Evolutionary conservation across 192 early-diverging fungal genomes (phyloP).

Genomic region (Coemansia asiatica): DNA sequence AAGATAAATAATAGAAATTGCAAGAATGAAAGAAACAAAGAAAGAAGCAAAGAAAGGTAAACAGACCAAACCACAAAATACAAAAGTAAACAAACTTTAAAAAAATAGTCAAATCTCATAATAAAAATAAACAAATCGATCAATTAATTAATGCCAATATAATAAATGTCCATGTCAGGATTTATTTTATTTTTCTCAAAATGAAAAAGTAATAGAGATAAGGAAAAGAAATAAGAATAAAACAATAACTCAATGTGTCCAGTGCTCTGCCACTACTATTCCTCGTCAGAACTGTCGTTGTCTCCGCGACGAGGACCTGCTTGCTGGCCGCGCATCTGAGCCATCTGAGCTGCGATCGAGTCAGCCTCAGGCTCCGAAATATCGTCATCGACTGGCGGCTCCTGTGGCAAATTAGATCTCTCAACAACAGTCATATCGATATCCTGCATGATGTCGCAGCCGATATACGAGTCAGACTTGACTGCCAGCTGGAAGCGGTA

Average conservation of each 20-base stretch:
- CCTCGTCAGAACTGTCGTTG: conserved; percentile 58
- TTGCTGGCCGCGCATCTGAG: conserved; percentile 77
- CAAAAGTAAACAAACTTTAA: not conserved
- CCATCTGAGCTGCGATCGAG: conserved; percentile 94
- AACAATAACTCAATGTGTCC: not conserved
- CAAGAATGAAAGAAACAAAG: not conserved
- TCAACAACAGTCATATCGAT: conserved; percentile 75
- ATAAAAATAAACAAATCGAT: not conserved
- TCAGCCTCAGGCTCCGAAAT: conserved; percentile 97
- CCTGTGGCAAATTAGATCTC: conserved; percentile 70
- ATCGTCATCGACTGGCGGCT: conserved; percentile 75
- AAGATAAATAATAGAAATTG: not conserved
- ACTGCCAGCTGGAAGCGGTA: conserved; percentile 81
- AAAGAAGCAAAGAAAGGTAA: not conserved
- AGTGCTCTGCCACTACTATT: conserved; percentile 28
- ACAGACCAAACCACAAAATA: too few relatives aligned
- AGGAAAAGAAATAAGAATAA: conserved; percentile 6
- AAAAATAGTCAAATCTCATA: not conserved
- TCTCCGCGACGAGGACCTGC: conserved; percentile 36
- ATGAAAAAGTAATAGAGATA: not conserved
- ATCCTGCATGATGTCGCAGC: conserved; percentile 78
- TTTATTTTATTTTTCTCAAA: not conserved
- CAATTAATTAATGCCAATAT: not conserved
- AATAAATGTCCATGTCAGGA: too few relatives aligned
- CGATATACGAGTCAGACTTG: conserved; percentile 86